These are phyloP conservation scores for Paramecium biaurelia DNA, from an alignment of 73 alveolate genomes.

Conservation along the genomic window DNA sequence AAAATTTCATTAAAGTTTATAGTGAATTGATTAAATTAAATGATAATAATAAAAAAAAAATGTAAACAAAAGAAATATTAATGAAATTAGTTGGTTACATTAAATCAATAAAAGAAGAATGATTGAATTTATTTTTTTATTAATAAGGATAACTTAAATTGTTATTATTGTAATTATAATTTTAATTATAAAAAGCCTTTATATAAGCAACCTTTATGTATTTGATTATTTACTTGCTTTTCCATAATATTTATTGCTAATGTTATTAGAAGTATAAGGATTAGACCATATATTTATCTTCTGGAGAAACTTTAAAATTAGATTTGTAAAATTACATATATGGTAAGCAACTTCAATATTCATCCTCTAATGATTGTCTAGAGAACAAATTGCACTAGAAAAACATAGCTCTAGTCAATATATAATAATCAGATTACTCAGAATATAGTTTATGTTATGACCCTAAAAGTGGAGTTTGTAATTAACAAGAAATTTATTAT, in stretches of 20 bases:
- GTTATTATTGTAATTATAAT: background rate
- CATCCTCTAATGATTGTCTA: background rate
- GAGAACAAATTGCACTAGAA: background rate
- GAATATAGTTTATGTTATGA: background rate
- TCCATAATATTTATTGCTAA: background rate
- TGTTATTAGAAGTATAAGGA: background rate
- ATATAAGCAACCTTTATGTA: background rate
- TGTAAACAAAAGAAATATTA: background rate
- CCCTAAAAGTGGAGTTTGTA: background rate
- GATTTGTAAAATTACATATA: background rate
- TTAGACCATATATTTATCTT: background rate
- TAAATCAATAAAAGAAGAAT: background rate
- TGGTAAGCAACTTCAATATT: background rate
- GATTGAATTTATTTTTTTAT: background rate
- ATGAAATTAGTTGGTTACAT: background rate
- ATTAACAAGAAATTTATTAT: background rate
- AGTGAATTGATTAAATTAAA: background rate
- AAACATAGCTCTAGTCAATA: background rate
- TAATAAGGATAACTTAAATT: background rate
- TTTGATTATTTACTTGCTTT: background rate
- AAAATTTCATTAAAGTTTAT: background rate
- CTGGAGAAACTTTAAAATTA: background rate
- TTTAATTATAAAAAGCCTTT: background rate
- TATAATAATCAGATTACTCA: background rate
- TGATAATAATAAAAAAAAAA: background rate